Conservation (phyloP, 192 early-diverging fungal species). For the Lobosporangium transversale region DNA sequence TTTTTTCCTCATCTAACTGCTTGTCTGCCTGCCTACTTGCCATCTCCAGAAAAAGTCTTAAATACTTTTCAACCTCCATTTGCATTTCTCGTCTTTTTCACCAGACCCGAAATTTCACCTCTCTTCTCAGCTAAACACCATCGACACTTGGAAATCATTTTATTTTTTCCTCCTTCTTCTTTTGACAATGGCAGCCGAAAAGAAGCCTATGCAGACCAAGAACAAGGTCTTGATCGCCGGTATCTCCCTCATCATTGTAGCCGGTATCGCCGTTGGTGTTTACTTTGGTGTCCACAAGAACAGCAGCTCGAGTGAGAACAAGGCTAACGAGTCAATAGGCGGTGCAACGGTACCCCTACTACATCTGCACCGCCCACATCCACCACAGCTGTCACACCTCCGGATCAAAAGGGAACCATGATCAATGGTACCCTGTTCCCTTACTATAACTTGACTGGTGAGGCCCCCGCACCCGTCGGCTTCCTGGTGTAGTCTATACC, state of each 20-base stretch:
- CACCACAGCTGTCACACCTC: neutral
- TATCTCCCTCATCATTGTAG: constrained; percentile 22
- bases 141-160: neutral
- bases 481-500: constrained; percentile 43
- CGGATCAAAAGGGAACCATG: constrained; percentile 41
- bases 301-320: constrained; percentile 9
- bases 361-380: constrained; percentile 4
- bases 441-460: constrained; percentile 34
- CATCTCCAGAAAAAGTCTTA: too few relatives aligned
- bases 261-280: constrained; percentile 34
- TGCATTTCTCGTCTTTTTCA: neutral
- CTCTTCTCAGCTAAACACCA: too few relatives aligned
- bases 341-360: neutral
- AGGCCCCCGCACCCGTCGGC: constrained; percentile 19
- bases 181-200: constrained; percentile 31
- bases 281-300: constrained; percentile 47
- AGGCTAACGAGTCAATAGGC: neutral
- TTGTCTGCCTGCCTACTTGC: too few relatives aligned
- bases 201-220: constrained; percentile 54
- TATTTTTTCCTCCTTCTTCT: neutral
- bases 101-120: too few relatives aligned
- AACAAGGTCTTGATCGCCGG: constrained; percentile 52
- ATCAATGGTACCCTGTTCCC: constrained; percentile 47
- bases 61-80: neutral
- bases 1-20: too few relatives aligned